Percentiles rank a stretch among this genome's conserved stretches.
Evolutionary conservation across 1,284 basidiomycete genomes (phyloP).

Genomic region (Exsudoporus floridanus): DNA sequence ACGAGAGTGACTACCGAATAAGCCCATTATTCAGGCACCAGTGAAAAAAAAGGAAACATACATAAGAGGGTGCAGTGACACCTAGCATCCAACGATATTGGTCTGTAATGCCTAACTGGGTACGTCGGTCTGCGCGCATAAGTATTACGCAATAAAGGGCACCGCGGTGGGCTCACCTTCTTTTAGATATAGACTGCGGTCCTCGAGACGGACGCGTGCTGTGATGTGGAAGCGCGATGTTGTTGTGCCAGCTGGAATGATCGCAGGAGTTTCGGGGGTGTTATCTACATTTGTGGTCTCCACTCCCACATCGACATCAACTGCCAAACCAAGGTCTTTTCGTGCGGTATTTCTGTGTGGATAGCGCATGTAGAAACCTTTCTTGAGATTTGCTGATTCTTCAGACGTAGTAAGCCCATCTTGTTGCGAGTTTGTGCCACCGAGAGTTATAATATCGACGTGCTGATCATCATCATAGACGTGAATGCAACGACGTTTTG

Average conservation of each 20-base stretch:
- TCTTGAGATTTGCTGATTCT: slow-evolving; percentile 30
- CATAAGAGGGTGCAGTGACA: slow-evolving; percentile 69
- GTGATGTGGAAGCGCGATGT: slow-evolving; percentile 64
- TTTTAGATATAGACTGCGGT: slow-evolving; percentile 62
- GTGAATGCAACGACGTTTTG: slow-evolving; percentile 56
- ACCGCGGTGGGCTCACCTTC: slow-evolving; percentile 41
- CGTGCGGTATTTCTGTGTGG: slow-evolving; percentile 47
- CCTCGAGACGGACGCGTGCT: slow-evolving; percentile 60
- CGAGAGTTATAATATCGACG: slow-evolving; percentile 34
- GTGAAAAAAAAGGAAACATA: slow-evolving; percentile 36
- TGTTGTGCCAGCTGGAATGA: slow-evolving; percentile 23
- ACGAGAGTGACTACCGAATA: slow-evolving; percentile 20
- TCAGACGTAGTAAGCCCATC: background rate
- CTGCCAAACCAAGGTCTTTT: slow-evolving; percentile 34
- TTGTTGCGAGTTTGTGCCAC: slow-evolving; percentile 1
- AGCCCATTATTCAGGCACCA: background rate
- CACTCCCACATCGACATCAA: slow-evolving; percentile 5
- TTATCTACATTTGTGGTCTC: slow-evolving; percentile 1
- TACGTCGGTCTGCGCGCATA: slow-evolving; percentile 43
- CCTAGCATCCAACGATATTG: slow-evolving; percentile 73
- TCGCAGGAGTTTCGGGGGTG: background rate
- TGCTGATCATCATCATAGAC: slow-evolving; percentile 49
- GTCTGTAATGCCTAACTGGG: slow-evolving; percentile 34
- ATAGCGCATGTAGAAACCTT: slow-evolving; percentile 39
- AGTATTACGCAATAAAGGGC: background rate